Base-by-base conservation (phyloP, 2,329 filamentous ascomycete genomes). In the Didymella sp. region DNA sequence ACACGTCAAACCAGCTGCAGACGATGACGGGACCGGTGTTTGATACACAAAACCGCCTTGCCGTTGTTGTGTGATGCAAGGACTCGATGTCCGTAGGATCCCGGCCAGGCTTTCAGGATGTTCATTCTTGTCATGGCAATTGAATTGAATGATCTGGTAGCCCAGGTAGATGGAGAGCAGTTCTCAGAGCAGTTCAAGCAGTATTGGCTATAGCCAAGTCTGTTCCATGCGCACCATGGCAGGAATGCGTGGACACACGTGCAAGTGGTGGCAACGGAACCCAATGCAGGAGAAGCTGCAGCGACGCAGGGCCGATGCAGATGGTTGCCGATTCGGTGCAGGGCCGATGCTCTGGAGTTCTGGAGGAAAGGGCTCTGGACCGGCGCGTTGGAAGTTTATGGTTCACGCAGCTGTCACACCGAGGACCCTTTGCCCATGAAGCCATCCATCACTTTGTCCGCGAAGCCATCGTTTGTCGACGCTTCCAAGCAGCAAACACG, bases 251-350 rank as follows among this genome's bases (percentile, higher is more conserved):
- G 35, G 28, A 22, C 19, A 51, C 42, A 42, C 43, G 38, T 57
- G 54, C 43, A 17, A 48, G 38, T 38, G 24, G 37, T 31, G 24
- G 35, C n/a, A 21, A 30, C 12, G 48, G 12, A 33, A 24, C 43
- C 42, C 37, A 48, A 57, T 49, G 54, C 54, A 52, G 48, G 48
- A 57, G 54, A 48, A 31, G 35, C 48, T 48, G 37, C 43, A 57
- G 42, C 37, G 43, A 38, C 31, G 48, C 54, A 48, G 54, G 54
- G 48, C 45, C 31, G 54, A 47, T 44, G 25, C 42, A 21, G 54
- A 51, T 43, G 24, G n/a, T 25, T 30, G 37, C 54, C 38, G 31
- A 15, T 31, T 49, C 28, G 43, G 54, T 48, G 31, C 47, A 33
- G 31, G 33, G 31, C 25, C 30, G 43, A 12, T 35, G 48, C 54